Conservation (phyloP, 257 asterid species). For the Orobanche coerulescens region DNA sequence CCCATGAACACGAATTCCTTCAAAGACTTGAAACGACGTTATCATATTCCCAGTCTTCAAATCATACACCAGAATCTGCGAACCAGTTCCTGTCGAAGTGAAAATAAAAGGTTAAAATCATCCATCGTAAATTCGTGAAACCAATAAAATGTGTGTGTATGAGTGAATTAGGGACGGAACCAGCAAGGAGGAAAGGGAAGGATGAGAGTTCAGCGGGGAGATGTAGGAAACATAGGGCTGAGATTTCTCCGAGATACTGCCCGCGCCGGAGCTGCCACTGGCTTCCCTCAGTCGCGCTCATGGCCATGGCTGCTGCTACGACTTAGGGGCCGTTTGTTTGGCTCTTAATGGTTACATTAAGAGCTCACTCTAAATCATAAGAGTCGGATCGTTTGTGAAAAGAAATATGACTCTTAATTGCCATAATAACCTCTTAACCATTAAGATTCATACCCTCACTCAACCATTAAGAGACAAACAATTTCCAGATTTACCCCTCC, state of each 20-base stretch:
- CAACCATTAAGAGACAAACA: no score
- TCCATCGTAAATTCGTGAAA: background rate
- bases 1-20: conserved; percentile 95
- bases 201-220: conserved; percentile 49
- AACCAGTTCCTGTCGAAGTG: conserved; percentile 66
- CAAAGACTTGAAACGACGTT: conserved; percentile 59
- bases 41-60: conserved; percentile 36
- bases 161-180: conserved; percentile 17
- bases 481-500: no score
- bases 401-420: background rate
- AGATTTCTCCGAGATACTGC: conserved; percentile 78
- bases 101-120: background rate
- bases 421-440: no score
- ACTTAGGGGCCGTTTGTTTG: no score
- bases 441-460: no score
- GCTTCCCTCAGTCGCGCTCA: conserved; percentile 27
- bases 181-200: conserved; percentile 74
- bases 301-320: conserved; percentile 23
- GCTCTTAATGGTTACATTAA: no score
- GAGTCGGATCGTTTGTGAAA: no score
- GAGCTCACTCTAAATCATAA: no score
- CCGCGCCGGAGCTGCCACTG: conserved; percentile 45
- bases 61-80: conserved; percentile 65
- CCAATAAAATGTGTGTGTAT: background rate
- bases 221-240: conserved; percentile 82